Evolutionary conservation across 208 protist genomes (phyloP).

Genomic region (Crithidia fasciculata): DNA sequence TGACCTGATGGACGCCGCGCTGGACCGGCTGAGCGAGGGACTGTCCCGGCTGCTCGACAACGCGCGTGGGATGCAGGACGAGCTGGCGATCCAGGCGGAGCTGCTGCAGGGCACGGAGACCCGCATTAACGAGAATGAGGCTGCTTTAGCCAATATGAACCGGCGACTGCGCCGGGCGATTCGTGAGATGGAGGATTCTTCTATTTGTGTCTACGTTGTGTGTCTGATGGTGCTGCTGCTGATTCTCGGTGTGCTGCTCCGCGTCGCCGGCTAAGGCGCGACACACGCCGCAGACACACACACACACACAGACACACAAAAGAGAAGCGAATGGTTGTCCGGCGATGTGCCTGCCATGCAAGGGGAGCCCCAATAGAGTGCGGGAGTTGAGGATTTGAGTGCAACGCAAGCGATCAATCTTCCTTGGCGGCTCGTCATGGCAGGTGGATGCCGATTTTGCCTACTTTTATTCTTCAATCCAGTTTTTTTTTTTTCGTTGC

Average conservation of each 20-base stretch:
- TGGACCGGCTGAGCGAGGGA: constrained; percentile 69
- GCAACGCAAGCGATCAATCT: too few species aligned
- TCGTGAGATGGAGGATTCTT: constrained; percentile 58
- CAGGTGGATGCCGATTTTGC: neutral
- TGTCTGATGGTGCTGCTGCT: constrained; percentile 50
- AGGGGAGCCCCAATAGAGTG: too few species aligned
- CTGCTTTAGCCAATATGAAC: constrained; percentile 59
- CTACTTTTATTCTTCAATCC: neutral
- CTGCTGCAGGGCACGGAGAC: constrained; percentile 61
- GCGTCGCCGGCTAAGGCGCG: constrained; percentile 2
- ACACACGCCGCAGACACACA: neutral
- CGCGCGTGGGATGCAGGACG: constrained; percentile 61
- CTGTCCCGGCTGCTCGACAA: constrained; percentile 66
- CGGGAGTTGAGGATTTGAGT: too few species aligned
- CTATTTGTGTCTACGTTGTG: constrained; percentile 53
- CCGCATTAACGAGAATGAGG: constrained; percentile 43
- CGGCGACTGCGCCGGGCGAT: constrained; percentile 54
- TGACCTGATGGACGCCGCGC: constrained; percentile 57
- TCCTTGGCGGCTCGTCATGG: too few species aligned
- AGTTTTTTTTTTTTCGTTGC: too few species aligned
- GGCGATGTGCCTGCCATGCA: too few species aligned
- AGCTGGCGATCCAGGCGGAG: constrained; percentile 56
- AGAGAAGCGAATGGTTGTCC: neutral
- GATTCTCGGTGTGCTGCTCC: constrained; percentile 41
- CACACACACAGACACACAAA: neutral